Evolutionary conservation across 140 eudicot genomes (phyloP), one percentile per base, ranked within the genome.

Genomic region (Erigeron philadelphicus): DNA sequence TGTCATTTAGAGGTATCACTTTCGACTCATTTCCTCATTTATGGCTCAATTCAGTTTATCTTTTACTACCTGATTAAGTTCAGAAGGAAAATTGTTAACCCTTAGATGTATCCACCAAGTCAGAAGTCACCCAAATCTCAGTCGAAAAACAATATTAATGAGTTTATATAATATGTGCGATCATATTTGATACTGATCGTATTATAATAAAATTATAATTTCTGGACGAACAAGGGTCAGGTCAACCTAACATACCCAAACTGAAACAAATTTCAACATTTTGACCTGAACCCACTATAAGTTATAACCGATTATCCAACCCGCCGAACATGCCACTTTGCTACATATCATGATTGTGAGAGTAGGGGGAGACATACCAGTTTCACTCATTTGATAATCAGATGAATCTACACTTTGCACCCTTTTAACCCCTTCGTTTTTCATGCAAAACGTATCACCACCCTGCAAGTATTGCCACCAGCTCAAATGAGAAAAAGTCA

Each of bases 321-420:
- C 25, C 3, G 49, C n/a, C 50, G 9, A 4, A 52, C 21, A 52
- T 52, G 23, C 15, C 58, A 18, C 8, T 52, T 52, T 15, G 15
- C 23, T 21, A 16, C 11, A 57, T 16, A 23, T 57, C 41, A 19
- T 11, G 7, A 47, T 15, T 11, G 13, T 44, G 62, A 49, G 64
- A 7, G 10, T 60, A 56, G 52, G 61, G 40, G 76, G 75, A 64
- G 50, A 68, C 86, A 23, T 77, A 84, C 95, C 88, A 61, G 75
- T 85, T 77, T 87, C 96, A 77, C 79, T 81, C 96, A 89, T 89
- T 56, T 75, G 91, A 70, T 83, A 87, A 72, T 89, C 96, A 55
- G 83, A 76, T 50, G 96, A 82, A 70, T 79, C 96, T 45, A 87
- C 77, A 70, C 84, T 89, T 64, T 89, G 88, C 81, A 84, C 91